Base-by-base conservation (phyloP, 1,139 yeast genomes). In the Eremothecium sinecaudum region DNA sequence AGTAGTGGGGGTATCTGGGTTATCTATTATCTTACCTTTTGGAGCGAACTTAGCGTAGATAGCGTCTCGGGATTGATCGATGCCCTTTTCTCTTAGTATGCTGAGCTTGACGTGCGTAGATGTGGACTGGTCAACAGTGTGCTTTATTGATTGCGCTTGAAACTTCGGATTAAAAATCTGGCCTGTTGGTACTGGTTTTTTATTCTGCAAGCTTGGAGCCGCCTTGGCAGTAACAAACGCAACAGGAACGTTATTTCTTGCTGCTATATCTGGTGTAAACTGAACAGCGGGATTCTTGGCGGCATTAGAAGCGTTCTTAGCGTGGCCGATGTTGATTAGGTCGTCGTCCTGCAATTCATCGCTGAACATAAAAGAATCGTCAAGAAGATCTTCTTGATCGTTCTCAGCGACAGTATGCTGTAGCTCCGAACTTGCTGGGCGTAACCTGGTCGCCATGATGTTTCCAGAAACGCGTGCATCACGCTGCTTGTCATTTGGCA, bases 361-460 rank as follows among this genome's bases (percentile, higher is more conserved):
- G 47, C 83, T 75, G 46, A 77, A 76, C 37, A 70, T 61, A 42
- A 77, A 69, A 2, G 83, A 76, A 44, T 76, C 86, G 36, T 78
- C 84, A 40, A 74, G 63, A 37, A 69, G 66, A 24, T 67, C 69
- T 14, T 62, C 59, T 11, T 47, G 50, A 20, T 47, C 50, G 18
- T 42, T 42, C 18, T 34, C 43, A 30, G 20, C 39, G 26, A 20
- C 9, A n/a, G 13, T n/a, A 39, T 21, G 35, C 31, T 16, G 34
- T 27, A 10, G 26, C 18, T 5, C 40, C 21, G 23, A 14, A 17
- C 25, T 20, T 22, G 13, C 15, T 17, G 39, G 18, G n/a, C 19
- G 15, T 20, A 5, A 8, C 5, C 11, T n/a, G 30, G 20, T n/a
- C 5, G 11, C 9, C 15, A 15, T 4, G 10, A 12, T 12, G 10